These are phyloP conservation scores for Fomes fomentarius DNA, from an alignment of 1,284 basidiomycete genomes.

Conservation along the genomic window DNA sequence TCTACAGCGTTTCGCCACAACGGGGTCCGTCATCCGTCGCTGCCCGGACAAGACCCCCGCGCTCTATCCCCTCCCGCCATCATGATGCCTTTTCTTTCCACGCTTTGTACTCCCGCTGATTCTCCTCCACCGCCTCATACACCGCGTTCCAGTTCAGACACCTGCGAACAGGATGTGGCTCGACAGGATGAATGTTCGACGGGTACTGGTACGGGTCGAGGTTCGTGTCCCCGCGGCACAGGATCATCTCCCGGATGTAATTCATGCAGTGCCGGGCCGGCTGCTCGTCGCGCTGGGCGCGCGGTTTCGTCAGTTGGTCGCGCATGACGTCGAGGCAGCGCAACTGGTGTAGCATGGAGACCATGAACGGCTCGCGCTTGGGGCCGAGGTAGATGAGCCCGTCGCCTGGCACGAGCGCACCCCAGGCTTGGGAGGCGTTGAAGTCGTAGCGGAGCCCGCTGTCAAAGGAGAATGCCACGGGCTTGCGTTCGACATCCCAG, in stretches of 20 bases:
- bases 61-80: too few species aligned
- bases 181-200: conserved; percentile 22
- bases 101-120: conserved; percentile 18
- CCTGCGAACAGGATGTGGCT: conserved; percentile 21
- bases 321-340: conserved; percentile 29
- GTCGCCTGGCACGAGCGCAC: conserved; percentile 23
- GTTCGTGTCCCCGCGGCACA: conserved; percentile 27
- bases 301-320: conserved; percentile 22
- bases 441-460: conserved; percentile 20
- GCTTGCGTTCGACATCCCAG: conserved; percentile 22
- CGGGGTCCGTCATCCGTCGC: too few species aligned
- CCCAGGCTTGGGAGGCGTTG: conserved; percentile 23
- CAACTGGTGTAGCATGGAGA: conserved; percentile 28
- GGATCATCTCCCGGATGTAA: conserved; percentile 27
- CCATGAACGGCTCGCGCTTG: conserved; percentile 21
- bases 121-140: conserved; percentile 24
- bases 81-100: neutral
- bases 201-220: conserved; percentile 29
- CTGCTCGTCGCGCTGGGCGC: conserved; percentile 12
- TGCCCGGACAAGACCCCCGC: too few species aligned
- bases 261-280: conserved; percentile 28
- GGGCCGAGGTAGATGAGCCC: conserved; percentile 24
- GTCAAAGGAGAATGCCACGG: conserved; percentile 25
- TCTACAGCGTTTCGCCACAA: too few species aligned
- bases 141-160: conserved; percentile 29